phyloP scores from a whole-genome alignment of 2,329 filamentous ascomycete species.

The Penicillium hordei region DNA sequence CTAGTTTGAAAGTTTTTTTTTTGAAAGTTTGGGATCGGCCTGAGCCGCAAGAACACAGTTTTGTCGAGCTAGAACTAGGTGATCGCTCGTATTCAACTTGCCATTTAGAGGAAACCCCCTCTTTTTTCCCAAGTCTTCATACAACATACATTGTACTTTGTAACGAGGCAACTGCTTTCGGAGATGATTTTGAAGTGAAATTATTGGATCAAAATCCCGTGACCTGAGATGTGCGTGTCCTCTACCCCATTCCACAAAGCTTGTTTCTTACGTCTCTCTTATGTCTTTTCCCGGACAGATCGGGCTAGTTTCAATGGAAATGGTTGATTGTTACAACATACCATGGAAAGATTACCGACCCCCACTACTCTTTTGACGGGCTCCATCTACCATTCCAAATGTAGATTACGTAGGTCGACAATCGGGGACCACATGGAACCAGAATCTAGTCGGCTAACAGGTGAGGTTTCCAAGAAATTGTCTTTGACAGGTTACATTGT shows the following conservation, averaged over 20 bases:
- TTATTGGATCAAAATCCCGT: neutral
- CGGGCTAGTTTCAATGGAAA: constrained; percentile 12
- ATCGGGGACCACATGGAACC: neutral
- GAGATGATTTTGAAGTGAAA: neutral
- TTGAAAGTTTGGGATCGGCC: constrained; percentile 23
- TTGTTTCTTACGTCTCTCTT: constrained; percentile 11
- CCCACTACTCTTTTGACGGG: neutral
- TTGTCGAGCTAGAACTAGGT: neutral
- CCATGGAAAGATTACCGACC: constrained; percentile 1
- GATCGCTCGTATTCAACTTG: constrained; percentile 23
- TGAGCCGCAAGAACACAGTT: constrained; percentile 19
- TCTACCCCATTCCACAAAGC: constrained; percentile 16
- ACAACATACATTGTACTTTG: neutral
- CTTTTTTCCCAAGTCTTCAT: neutral
- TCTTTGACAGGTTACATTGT: constrained; percentile 8
- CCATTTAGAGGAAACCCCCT: neutral
- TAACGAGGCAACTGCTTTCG: neutral
- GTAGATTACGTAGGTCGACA: neutral
- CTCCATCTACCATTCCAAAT: neutral
- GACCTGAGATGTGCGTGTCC: neutral
- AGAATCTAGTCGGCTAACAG: neutral
- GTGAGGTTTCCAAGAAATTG: neutral
- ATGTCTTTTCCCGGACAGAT: constrained; percentile 10
- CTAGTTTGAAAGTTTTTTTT: neutral
- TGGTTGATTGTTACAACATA: neutral